Conservation (phyloP, 2,329 filamentous ascomycete genomes). For the Diplodia mutila region DNA sequence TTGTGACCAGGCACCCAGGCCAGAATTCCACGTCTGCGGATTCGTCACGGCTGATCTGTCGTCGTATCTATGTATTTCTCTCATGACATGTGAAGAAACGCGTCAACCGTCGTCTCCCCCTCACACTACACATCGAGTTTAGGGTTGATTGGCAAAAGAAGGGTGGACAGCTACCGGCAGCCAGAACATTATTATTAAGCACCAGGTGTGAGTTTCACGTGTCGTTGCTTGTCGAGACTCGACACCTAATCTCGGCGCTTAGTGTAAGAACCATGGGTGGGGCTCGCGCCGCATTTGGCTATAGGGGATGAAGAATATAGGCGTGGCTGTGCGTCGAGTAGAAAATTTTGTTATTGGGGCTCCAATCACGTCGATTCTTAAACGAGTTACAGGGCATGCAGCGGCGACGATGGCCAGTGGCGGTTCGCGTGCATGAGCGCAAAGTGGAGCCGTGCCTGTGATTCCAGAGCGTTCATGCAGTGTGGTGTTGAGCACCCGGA, state of each 20-base stretch:
- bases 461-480: not conserved
- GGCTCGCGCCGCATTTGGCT: not conserved
- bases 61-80: not conserved
- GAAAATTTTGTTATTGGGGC: not conserved
- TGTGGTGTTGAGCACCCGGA: not conserved
- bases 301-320: not conserved
- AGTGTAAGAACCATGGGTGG: not conserved
- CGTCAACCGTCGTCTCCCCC: not conserved
- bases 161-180: not conserved
- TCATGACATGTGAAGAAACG: not conserved
- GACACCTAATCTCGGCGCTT: not conserved
- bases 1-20: not conserved
- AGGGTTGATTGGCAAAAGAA: not conserved
- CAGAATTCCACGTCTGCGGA: not conserved
- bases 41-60: not conserved
- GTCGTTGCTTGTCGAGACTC: not conserved
- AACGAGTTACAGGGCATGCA: not conserved
- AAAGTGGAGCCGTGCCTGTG: not conserved
- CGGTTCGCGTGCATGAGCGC: not conserved
- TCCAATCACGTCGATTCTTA: not conserved
- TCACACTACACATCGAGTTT: not conserved
- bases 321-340: conserved; percentile 6
- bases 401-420: conserved; percentile 6
- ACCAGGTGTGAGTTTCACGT: not conserved
- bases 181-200: too few species aligned